These are phyloP conservation scores for Spergularia marina DNA, from an alignment of 148 eudicot species.

Conservation along the genomic window DNA sequence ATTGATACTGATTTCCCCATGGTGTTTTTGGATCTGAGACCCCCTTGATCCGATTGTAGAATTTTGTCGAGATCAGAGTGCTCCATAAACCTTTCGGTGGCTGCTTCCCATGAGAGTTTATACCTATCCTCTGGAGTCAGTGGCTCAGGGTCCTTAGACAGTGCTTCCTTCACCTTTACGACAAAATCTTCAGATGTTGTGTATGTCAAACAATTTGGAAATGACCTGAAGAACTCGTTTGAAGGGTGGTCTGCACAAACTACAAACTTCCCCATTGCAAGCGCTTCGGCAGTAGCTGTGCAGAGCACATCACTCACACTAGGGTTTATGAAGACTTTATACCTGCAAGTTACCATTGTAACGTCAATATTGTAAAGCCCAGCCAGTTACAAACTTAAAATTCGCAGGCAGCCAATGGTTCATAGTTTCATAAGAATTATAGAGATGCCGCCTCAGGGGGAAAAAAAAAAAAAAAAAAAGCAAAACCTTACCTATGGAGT, in stretches of 20 bases:
- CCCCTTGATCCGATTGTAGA: conserved; percentile 30
- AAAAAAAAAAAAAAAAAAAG: neutral
- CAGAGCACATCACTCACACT: conserved; percentile 96
- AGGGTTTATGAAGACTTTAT: conserved; percentile 92
- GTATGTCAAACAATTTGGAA: conserved; percentile 88
- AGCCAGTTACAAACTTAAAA: neutral
- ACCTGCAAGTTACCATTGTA: conserved; percentile 46
- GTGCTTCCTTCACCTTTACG: conserved; percentile 71
- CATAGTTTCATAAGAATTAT: neutral
- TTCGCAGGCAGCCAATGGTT: neutral
- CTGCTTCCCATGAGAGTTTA: conserved; percentile 96
- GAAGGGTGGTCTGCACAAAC: conserved; percentile 98
- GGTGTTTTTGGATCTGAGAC: conserved; percentile 21
- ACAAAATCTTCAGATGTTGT: conserved; percentile 83
- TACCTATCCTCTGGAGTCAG: conserved; percentile 76
- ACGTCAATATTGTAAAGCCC: neutral
- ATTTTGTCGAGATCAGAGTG: conserved; percentile 74
- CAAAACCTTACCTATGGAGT: conserved; percentile 77
- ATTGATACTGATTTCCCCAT: conserved; percentile 54
- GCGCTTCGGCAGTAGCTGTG: conserved; percentile 98
- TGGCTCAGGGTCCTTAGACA: conserved; percentile 77
- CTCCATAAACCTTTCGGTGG: conserved; percentile 86
- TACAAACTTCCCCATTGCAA: conserved; percentile 98
- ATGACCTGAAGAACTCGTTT: conserved; percentile 84
- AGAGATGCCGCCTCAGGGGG: neutral